Conservation (phyloP, 305 asterid species). For the Euphrasia arctica region DNA sequence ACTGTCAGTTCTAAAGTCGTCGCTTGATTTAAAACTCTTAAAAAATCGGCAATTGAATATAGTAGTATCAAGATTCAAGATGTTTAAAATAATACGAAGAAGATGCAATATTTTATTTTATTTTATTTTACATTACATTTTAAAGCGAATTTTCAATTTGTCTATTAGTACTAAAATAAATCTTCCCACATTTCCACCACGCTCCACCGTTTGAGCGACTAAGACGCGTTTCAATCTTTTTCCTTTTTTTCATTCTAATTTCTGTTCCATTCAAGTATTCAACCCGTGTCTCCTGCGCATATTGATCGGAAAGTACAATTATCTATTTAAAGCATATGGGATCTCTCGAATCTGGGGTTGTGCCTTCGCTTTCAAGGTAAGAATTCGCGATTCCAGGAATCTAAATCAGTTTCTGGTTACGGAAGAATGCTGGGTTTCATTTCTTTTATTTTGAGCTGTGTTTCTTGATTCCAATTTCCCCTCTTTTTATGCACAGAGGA, state of each 20-base stretch:
- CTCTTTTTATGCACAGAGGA: not conserved
- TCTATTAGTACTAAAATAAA: not conserved
- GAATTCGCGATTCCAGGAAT: not conserved
- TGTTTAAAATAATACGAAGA: too few relatives aligned
- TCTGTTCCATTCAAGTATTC: too few relatives aligned
- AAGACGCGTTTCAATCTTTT: too few relatives aligned
- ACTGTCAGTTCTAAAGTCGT: too few relatives aligned
- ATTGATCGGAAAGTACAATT: not conserved
- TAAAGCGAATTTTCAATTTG: too few relatives aligned
- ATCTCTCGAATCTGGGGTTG: conserved; percentile 20
- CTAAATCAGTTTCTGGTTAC: conserved; percentile 2
- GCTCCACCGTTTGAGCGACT: conserved; percentile 17
- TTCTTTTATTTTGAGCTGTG: not conserved
- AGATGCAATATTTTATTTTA: too few relatives aligned
- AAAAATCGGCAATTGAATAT: too few relatives aligned
- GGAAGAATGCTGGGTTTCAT: not conserved
- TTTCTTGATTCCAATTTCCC: conserved; percentile 6
- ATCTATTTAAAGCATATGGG: conserved; percentile 23
- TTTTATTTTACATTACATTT: too few relatives aligned
- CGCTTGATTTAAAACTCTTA: too few relatives aligned
- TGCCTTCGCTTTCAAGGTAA: conserved; percentile 27
- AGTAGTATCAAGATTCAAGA: too few relatives aligned
- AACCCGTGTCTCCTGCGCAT: too few relatives aligned
- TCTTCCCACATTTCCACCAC: conserved; percentile 6
- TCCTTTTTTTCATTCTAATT: too few relatives aligned